A percentile compares a stretch with the other conserved stretches of the same genome.
Conservation (phyloP, 2,329 filamentous ascomycete genomes). For the Hyphodiscus sp. region DNA sequence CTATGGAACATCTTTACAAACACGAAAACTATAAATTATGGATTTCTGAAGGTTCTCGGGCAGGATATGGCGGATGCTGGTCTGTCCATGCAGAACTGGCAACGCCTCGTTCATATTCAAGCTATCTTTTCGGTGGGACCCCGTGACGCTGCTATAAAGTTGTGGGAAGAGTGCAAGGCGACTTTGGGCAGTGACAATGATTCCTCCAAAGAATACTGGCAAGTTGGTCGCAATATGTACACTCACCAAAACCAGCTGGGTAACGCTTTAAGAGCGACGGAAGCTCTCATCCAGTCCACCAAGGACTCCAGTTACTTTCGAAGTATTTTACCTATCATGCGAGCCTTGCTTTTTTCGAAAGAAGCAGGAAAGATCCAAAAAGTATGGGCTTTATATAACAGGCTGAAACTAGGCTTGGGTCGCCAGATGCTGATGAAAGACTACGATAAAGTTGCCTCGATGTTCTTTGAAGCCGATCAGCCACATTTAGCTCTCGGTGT, state of each 20-base stretch:
- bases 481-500: slow-evolving; percentile 64
- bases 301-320: slow-evolving; percentile 43
- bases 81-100: slow-evolving; percentile 45
- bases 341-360: slow-evolving; percentile 48
- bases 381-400: slow-evolving; percentile 63
- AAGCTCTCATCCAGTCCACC: slow-evolving; percentile 42
- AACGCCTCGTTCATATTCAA: slow-evolving; percentile 62
- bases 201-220: slow-evolving; percentile 48
- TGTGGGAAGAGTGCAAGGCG: slow-evolving; percentile 33
- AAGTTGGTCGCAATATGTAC: slow-evolving; percentile 60
- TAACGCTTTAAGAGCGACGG: slow-evolving; percentile 50
- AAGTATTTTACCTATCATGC: slow-evolving; percentile 62
- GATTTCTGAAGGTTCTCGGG: slow-evolving; percentile 56
- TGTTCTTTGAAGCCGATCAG: slow-evolving; percentile 61
- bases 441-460: slow-evolving; percentile 67
- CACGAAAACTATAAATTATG: slow-evolving; percentile 39
- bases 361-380: slow-evolving; percentile 42
- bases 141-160: slow-evolving; percentile 32
- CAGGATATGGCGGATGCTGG: slow-evolving; percentile 60
- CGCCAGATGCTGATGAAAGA: slow-evolving; percentile 60
- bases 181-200: slow-evolving; percentile 1
- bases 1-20: slow-evolving; percentile 57
- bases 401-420: slow-evolving; percentile 55
- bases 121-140: slow-evolving; percentile 59
- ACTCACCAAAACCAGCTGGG: slow-evolving; percentile 51